Conservation (phyloP, 345 rosid species). For the Eucalyptus sp. region DNA sequence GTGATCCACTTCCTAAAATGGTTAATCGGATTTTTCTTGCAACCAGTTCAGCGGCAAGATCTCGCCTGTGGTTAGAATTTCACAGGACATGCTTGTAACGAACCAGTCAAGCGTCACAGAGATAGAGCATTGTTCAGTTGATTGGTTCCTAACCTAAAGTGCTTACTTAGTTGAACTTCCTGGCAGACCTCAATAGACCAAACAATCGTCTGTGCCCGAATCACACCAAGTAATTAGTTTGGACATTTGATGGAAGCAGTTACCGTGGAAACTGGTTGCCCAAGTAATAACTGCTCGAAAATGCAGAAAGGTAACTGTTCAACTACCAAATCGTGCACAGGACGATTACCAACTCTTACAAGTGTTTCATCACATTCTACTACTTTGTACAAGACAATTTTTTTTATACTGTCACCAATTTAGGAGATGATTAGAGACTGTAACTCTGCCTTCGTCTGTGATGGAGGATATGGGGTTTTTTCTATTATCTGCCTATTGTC, state of each 20-base stretch:
- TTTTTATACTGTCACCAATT: not conserved
- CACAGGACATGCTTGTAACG: not conserved
- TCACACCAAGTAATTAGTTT: not conserved
- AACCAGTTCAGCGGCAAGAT: not conserved
- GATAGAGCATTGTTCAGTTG: not conserved
- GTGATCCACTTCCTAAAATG: not conserved
- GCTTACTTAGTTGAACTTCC: not conserved
- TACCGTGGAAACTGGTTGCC: not conserved
- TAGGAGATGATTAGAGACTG: not conserved
- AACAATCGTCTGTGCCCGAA: not conserved
- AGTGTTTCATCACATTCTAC: not conserved
- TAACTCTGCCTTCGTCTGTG: not conserved
- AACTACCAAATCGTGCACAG: not conserved
- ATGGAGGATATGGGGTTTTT: too few relatives aligned
- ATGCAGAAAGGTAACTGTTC: not conserved
- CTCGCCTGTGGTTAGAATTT: not conserved
- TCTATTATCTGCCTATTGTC: not conserved
- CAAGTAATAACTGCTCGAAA: not conserved
- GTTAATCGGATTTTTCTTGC: not conserved
- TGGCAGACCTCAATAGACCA: not conserved
- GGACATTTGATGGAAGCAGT: not conserved
- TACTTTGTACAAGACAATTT: not conserved
- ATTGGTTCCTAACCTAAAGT: not conserved
- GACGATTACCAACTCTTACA: not conserved
- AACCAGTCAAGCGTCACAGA: not conserved